These are phyloP conservation scores for Phytophthora macrochlamydospora DNA, from an alignment of 352 stramenopile species.

Conservation along the genomic window DNA sequence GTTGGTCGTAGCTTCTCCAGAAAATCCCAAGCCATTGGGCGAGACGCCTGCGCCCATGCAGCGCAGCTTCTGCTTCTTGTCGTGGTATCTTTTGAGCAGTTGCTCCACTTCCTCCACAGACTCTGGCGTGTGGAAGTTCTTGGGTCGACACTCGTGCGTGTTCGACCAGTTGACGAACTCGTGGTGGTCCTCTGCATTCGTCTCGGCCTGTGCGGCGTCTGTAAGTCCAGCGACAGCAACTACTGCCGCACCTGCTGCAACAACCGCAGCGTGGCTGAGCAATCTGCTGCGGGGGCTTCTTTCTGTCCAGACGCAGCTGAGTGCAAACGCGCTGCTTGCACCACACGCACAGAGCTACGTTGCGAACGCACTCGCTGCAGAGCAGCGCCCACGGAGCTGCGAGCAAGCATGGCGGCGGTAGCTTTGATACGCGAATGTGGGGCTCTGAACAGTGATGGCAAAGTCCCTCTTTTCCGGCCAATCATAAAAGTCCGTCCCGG, in stretches of 20 bases:
- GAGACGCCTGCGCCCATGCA: conserved; percentile 96
- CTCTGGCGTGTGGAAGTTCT: conserved; percentile 73
- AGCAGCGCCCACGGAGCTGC: neutral
- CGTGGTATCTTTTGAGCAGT: conserved; percentile 63
- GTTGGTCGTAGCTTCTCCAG: conserved; percentile 28
- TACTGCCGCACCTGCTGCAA: conserved; percentile 23
- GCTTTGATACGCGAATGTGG: conserved; percentile 1
- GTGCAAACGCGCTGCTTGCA: conserved; percentile 14
- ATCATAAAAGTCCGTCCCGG: too few relatives aligned
- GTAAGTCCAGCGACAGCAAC: conserved; percentile 10
- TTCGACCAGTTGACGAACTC: conserved; percentile 86
- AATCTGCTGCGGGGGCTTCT: neutral
- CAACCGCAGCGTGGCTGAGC: conserved; percentile 15
- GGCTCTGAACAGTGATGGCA: neutral
- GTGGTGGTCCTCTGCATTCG: conserved; percentile 51
- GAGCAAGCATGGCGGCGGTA: conserved; percentile 10
- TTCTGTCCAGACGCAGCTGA: conserved; percentile 13
- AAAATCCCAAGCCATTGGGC: conserved; percentile 96
- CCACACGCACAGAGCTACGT: neutral
- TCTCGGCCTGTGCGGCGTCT: conserved; percentile 13
- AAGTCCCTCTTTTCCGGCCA: too few relatives aligned
- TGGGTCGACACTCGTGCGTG: conserved; percentile 74
- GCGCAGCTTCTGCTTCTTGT: conserved; percentile 83
- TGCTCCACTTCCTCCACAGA: conserved; percentile 71
- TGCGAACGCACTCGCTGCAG: neutral